A percentile compares a stretch with the other conserved stretches of the same genome.
These are phyloP conservation scores for Calamus simplicifolius DNA, from an alignment of 176 grass and related monocot species.

Conservation along the genomic window DNA sequence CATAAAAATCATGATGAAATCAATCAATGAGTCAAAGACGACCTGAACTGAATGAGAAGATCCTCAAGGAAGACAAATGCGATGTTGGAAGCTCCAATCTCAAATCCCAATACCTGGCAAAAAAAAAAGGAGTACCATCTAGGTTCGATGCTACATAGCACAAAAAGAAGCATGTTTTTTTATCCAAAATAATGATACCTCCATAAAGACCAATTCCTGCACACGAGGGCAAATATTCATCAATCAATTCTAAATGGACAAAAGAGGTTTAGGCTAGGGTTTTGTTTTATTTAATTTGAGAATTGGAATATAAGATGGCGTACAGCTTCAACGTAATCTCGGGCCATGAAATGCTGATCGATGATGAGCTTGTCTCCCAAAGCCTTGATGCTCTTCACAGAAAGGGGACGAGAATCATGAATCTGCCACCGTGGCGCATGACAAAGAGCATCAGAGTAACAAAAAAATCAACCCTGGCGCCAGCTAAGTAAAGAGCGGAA, in stretches of 20 bases:
- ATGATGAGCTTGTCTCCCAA: slow-evolving; percentile 54
- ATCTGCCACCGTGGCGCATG: slow-evolving; percentile 20
- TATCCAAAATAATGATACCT: slow-evolving; percentile 29
- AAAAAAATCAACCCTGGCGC: background rate
- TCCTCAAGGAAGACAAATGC: slow-evolving; percentile 57
- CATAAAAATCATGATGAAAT: too few relatives aligned
- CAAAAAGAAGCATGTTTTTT: background rate
- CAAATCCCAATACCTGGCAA: slow-evolving; percentile 63
- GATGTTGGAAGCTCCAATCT: slow-evolving; percentile 68
- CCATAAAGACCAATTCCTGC: slow-evolving; percentile 85
- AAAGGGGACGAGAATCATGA: slow-evolving; percentile 43
- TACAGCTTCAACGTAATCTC: slow-evolving; percentile 59
- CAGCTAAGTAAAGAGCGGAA: background rate
- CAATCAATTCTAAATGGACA: background rate
- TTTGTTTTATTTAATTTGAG: background rate
- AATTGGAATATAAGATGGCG: slow-evolving; percentile 6
- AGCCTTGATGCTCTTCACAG: slow-evolving; percentile 77
- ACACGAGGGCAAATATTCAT: slow-evolving; percentile 26
- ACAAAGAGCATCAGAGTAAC: slow-evolving; percentile 2
- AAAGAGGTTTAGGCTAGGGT: too few relatives aligned
- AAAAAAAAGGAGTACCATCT: background rate
- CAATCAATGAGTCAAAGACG: background rate
- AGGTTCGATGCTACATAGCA: background rate
- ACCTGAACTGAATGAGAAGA: slow-evolving; percentile 75
- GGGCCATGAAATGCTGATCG: slow-evolving; percentile 81